Conservation (phyloP, 345 rosid genomes). For the Eucalyptus curtisii region DNA sequence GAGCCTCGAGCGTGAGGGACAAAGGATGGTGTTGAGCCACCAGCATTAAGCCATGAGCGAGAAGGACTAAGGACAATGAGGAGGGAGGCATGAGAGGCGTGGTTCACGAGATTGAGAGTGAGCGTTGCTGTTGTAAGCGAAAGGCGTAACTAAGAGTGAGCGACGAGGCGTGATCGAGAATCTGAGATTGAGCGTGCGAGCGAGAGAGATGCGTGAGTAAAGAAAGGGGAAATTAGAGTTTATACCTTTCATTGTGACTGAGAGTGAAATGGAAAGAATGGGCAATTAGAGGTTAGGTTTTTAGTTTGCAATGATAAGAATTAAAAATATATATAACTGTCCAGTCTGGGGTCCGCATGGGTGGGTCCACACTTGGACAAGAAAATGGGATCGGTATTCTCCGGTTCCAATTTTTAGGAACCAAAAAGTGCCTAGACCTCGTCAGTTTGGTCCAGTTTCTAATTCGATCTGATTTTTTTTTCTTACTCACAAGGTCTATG, state of each 20-base stretch:
- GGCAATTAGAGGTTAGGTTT: background rate
- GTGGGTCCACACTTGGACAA: background rate
- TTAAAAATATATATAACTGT: no score
- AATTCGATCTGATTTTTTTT: no score
- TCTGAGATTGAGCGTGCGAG: background rate
- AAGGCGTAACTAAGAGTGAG: background rate
- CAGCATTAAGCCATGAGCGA: background rate
- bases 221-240: background rate
- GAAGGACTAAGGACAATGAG: background rate
- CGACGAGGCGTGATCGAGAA: background rate
- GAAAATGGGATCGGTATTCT: accelerated
- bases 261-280: background rate
- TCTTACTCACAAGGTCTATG: background rate
- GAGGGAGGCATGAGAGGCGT: background rate
- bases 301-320: background rate
- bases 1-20: background rate
- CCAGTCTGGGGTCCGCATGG: background rate
- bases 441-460: background rate
- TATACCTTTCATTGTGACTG: background rate
- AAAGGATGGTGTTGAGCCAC: no score
- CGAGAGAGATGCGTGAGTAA: background rate
- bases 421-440: background rate
- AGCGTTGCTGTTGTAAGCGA: background rate
- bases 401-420: background rate
- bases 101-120: background rate